Base-by-base conservation (phyloP, 441 rosid genomes). In the Populus hybrid region DNA sequence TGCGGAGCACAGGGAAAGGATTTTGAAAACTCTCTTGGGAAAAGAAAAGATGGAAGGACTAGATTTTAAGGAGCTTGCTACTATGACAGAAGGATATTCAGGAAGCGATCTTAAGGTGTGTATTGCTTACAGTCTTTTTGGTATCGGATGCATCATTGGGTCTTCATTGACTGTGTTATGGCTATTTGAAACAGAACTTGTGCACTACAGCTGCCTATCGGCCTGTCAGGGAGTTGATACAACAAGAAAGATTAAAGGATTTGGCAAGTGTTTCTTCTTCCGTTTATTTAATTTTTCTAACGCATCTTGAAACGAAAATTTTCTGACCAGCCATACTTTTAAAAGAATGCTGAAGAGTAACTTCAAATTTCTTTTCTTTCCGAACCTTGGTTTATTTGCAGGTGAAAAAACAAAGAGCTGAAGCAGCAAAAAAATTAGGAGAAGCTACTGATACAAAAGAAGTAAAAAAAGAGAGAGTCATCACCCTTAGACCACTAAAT, bases 191-290 rank as follows among this genome's bases (percentile, higher is more conserved):
- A 77, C 88, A 92, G 97, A 92, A 89, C 77, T 79, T 92, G 18
- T 92, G 97, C 83, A 88, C 91, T 10, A 92, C 95, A 9, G 97
- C 95, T 53, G 95, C 95, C 21, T 92, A 90, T 80, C 82, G 91
- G 38, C 95, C 95, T 6, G 92, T 91, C 59, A 88, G 97, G 82
- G 95, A 92, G 83, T 85, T 92, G 61, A 91, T 92, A 73, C 89
- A 89, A 68, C 91, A 91, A 84, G 95, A 91, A 82, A 84, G 92
- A 80, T 77, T 84, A 59, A 93, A 90, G 86, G 98, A 84, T 77
- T 69, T 80, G 80, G 98, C 90, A 56, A 82, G 83, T 76, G 42
- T 4, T 66, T 68, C 68, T 31, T 50, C 31, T 64, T 38, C 61
- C 10, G 20, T 33, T 64, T 16, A 10, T 64, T 2, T 1, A 64